A percentile compares a stretch with the other conserved stretches of the same genome.
Evolutionary conservation across 257 asterid genomes (phyloP).

Genomic region (Leptodermis oblonga): DNA sequence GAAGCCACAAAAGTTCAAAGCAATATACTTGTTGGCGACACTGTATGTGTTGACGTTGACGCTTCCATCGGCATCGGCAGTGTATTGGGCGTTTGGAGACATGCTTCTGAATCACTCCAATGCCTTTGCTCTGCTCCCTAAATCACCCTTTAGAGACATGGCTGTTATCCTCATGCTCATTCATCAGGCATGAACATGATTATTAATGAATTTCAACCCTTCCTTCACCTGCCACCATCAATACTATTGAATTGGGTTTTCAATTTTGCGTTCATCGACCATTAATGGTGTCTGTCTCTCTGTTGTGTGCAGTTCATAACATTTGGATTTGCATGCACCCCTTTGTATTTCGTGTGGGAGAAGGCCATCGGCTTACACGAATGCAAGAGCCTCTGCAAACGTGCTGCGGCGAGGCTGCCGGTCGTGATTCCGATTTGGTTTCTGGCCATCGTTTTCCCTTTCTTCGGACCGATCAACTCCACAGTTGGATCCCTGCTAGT

Average conservation of each 20-base stretch:
- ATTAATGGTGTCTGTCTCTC: neutral
- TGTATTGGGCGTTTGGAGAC: slow-evolving; percentile 96
- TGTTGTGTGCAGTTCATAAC: slow-evolving; percentile 66
- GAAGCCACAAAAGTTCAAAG: slow-evolving; percentile 95
- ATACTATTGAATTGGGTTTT: too few species aligned
- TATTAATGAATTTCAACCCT: too few species aligned
- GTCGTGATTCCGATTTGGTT: slow-evolving; percentile 96
- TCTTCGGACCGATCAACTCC: slow-evolving; percentile 94
- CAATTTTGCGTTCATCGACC: too few species aligned
- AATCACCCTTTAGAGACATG: slow-evolving; percentile 76
- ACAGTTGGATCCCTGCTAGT: slow-evolving; percentile 89
- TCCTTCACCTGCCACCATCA: neutral
- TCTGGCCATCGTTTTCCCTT: slow-evolving; percentile 85
- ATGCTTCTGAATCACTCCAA: slow-evolving; percentile 83
- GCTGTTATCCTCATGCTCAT: slow-evolving; percentile 93
- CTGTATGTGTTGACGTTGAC: slow-evolving; percentile 79
- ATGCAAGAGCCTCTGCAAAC: slow-evolving; percentile 84
- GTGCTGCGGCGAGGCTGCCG: slow-evolving; percentile 76
- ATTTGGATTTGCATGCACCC: slow-evolving; percentile 97
- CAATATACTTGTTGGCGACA: slow-evolving; percentile 73
- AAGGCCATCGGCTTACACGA: slow-evolving; percentile 91
- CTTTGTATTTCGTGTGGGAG: slow-evolving; percentile 90
- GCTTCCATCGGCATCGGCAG: slow-evolving; percentile 88
- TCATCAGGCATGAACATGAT: slow-evolving; percentile 65
- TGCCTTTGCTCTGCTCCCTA: slow-evolving; percentile 85